Percentiles rank a stretch among this genome's conserved stretches.
These are phyloP conservation scores for Lyophyllum shimeji DNA, from an alignment of 768 basidiomycete species.

Conservation along the genomic window DNA sequence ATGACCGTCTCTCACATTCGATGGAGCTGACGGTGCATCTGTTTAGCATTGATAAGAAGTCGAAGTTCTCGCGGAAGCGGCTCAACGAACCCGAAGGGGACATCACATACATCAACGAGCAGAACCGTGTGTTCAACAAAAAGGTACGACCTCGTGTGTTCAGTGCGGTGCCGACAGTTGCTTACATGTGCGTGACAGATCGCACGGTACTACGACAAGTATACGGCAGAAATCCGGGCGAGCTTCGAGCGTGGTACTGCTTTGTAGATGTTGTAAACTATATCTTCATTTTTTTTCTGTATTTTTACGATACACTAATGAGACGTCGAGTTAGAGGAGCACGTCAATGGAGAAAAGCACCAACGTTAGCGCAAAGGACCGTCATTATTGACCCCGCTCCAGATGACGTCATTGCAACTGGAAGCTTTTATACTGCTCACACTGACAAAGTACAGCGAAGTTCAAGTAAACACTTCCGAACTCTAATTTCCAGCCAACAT, in stretches of 20 bases:
- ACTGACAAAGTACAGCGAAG: too few relatives aligned
- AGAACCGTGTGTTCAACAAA: slow-evolving; percentile 97
- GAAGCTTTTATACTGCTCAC: background rate
- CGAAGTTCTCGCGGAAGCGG: slow-evolving; percentile 86
- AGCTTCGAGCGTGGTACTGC: slow-evolving; percentile 98
- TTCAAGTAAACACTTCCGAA: background rate
- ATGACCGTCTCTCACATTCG: background rate
- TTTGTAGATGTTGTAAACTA: slow-evolving; percentile 40
- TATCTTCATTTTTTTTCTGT: background rate
- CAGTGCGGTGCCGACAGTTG: background rate
- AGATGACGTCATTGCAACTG: background rate
- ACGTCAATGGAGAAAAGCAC: background rate
- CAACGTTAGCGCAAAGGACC: background rate
- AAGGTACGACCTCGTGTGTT: slow-evolving; percentile 51
- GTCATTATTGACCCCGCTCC: background rate
- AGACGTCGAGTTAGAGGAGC: background rate
- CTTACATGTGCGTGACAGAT: slow-evolving; percentile 48
- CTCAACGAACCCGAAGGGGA: slow-evolving; percentile 93
- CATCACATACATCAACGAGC: slow-evolving; percentile 99
- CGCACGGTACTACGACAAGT: slow-evolving; percentile 94
- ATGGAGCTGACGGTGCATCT: slow-evolving; percentile 4
- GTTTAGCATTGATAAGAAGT: slow-evolving; percentile 81
- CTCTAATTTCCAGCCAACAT: background rate
- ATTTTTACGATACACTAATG: background rate
- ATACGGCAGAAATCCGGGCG: slow-evolving; percentile 92